Percentiles rank a stretch among this genome's conserved stretches.
phyloP scores from a whole-genome alignment of 805 yeast species.

The Suhomyces tanzawaensis region DNA sequence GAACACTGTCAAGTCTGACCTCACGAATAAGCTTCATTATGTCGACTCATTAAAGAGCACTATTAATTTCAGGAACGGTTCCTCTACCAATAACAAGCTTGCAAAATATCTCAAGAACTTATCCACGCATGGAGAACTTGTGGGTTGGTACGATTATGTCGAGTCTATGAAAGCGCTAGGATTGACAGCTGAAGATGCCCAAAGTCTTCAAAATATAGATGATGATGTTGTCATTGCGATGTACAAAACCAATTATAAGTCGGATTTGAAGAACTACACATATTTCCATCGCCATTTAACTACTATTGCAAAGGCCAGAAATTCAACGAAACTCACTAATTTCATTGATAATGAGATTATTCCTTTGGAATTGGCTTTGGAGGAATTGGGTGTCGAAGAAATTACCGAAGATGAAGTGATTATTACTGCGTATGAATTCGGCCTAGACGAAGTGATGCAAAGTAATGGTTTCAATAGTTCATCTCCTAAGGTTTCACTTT shows the following conservation, averaged over 20 bases:
- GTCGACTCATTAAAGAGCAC: conserved; percentile 35
- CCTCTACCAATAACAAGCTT: conserved; percentile 19
- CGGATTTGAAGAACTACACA: conserved; percentile 36
- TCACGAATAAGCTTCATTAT: conserved; percentile 29
- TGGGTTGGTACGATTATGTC: conserved; percentile 35
- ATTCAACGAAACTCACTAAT: conserved; percentile 18
- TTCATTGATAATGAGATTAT: conserved; percentile 32
- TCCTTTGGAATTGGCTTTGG: conserved; percentile 33
- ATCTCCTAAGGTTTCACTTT: conserved; percentile 37
- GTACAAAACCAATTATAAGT: conserved; percentile 29
- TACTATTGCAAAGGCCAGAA: conserved; percentile 25
- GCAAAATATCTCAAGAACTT: conserved; percentile 28
- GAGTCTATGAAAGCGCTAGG: conserved; percentile 33
- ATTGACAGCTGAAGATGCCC: conserved; percentile 14
- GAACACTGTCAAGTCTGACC: conserved; percentile 33
- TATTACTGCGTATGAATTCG: conserved; percentile 69
- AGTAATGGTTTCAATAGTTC: conserved; percentile 25
- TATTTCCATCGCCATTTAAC: conserved; percentile 32
- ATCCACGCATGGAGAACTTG: conserved; percentile 26
- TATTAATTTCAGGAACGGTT: conserved; percentile 15
- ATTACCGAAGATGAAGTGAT: conserved; percentile 60
- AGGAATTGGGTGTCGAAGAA: conserved; percentile 39
- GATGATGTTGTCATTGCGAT: conserved; percentile 35
- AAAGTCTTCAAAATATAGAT: conserved; percentile 19
- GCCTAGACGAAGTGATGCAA: conserved; percentile 49